These are phyloP conservation scores for Saccharomycopsis sp. DNA, from an alignment of 805 yeast species.

Conservation along the genomic window DNA sequence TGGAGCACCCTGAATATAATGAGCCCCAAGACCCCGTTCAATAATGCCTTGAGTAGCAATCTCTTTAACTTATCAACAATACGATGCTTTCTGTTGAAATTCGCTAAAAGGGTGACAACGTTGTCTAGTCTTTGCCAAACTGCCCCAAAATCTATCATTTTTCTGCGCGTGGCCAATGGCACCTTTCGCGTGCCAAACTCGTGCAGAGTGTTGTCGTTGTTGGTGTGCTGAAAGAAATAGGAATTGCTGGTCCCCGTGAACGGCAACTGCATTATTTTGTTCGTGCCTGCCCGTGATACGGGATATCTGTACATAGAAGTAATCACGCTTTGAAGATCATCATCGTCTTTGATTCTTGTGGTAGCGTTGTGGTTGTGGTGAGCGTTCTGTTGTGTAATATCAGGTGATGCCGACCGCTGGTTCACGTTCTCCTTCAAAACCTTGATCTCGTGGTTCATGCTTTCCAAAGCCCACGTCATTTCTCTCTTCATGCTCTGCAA, in stretches of 20 bases:
- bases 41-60: neutral
- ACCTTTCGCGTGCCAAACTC: neutral
- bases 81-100: neutral
- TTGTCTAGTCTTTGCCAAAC: neutral
- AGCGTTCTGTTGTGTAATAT: neutral
- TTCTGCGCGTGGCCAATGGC: neutral
- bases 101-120: neutral
- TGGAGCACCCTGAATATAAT: neutral
- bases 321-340: slow-evolving; percentile 8
- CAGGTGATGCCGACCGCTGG: neutral
- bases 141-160: neutral
- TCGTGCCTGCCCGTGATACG: slow-evolving; percentile 4
- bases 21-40: slow-evolving; percentile 1
- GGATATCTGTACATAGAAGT: slow-evolving; percentile 14
- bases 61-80: neutral
- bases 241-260: neutral
- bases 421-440: slow-evolving; percentile 7
- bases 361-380: neutral
- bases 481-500: slow-evolving; percentile 23
- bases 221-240: neutral
- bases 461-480: slow-evolving; percentile 24
- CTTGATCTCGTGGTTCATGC: slow-evolving; percentile 25
- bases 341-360: neutral
- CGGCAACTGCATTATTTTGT: neutral
- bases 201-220: neutral